A percentile compares a stretch with the other conserved stretches of the same genome.
These are phyloP conservation scores for Mycena sp. DNA, from an alignment of 1,284 basidiomycete genomes.

Conservation along the genomic window DNA sequence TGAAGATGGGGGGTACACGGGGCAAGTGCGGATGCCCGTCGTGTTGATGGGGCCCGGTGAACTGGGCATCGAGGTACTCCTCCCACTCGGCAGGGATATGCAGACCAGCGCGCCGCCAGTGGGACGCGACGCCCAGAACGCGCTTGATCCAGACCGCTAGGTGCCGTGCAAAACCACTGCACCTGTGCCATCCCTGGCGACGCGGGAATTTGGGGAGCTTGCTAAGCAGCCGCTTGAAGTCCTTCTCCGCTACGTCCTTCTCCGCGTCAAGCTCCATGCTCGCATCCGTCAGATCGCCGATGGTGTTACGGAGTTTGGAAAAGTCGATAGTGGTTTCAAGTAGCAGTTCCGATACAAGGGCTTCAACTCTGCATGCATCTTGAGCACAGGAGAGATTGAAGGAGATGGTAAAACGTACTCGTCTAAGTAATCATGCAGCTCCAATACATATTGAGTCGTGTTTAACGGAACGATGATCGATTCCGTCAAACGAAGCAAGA, in stretches of 20 bases:
- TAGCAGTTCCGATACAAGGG: conserved; percentile 44
- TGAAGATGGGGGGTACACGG: conserved; percentile 44
- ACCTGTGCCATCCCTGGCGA: neutral
- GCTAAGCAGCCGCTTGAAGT: conserved; percentile 47
- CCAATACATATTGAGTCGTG: conserved; percentile 77
- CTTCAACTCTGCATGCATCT: conserved; percentile 55
- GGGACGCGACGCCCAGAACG: conserved; percentile 42
- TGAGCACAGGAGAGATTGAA: conserved; percentile 9
- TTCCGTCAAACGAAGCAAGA: conserved; percentile 70
- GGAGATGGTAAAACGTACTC: conserved; percentile 45
- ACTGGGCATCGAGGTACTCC: conserved; percentile 27
- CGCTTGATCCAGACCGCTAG: conserved; percentile 22
- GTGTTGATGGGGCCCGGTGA: no score
- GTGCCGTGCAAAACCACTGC: neutral
- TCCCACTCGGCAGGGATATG: conserved; percentile 25
- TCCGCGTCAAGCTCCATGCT: conserved; percentile 66
- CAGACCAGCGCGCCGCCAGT: conserved; percentile 6
- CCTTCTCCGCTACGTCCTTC: conserved; percentile 54
- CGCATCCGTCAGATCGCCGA: conserved; percentile 59
- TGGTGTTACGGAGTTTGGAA: conserved; percentile 55
- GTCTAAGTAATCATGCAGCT: conserved; percentile 68
- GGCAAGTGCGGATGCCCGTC: conserved; percentile 24
- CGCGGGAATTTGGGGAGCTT: conserved; percentile 31
- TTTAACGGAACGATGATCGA: conserved; percentile 76
- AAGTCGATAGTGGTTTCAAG: conserved; percentile 52